Base-by-base conservation (phyloP, 2,329 filamentous ascomycete genomes). In the Didymella exigua region DNA sequence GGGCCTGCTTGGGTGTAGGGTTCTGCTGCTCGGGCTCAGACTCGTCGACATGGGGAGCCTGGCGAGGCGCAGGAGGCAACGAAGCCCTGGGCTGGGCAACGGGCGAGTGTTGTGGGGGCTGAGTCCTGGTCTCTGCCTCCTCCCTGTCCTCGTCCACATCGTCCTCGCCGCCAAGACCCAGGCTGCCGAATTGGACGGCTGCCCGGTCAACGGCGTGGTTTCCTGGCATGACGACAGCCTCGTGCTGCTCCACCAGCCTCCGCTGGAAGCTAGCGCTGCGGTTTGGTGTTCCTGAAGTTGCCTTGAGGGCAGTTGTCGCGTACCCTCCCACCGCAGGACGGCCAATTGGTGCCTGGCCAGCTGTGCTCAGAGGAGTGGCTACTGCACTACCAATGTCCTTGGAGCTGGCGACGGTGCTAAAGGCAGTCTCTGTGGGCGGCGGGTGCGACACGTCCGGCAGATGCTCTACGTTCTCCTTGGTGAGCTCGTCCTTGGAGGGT, bases 221-320 rank as follows among this genome's bases (percentile, higher is more conserved):
- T 56, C 91, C 92, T 40, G 95, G 95, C 93, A 99, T 97, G 62
- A 96, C 92, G 34, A 99, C 95, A 55, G 95, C 91, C 79, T 99
- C 95, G 76, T 96, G 93, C 74, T 99, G 95, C 68, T 98, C 93
- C 69, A 96, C 82, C 49, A 97, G 84, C 68, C 91, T 89, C 63
- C 93, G 87, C 75, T 96, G 89, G 76, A 89, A 91, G 77, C 88
- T 93, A 18, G 91, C 85, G 49, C 86, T 87, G 58, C 93, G 89
- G 56, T 81, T 80, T 53, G 83, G 68, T 27, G 75, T 77, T 45
- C 59, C 59, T 26, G 84, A 79, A 58, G 88, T 89, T 11, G 90
- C 90, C 79, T 96, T 96, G 68, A 90, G 82, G 23, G 91, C 91
- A 44, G 88, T 89, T n/a, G 90, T 84, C 44, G 89, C 90, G 74